These are phyloP conservation scores for Prunella vulgaris DNA, from an alignment of 257 asterid genomes.

Conservation along the genomic window DNA sequence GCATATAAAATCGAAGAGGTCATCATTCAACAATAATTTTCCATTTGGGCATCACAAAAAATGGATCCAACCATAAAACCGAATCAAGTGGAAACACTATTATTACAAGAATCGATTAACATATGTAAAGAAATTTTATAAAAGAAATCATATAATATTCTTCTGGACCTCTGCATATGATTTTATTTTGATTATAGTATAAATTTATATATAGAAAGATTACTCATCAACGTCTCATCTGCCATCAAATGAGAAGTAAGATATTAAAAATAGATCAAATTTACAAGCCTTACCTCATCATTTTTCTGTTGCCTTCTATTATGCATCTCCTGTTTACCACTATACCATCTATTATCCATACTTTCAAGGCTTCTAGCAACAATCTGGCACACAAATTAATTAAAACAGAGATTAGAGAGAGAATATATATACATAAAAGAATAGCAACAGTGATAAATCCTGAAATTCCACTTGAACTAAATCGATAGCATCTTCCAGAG, in stretches of 20 bases:
- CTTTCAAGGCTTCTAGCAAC: conserved; percentile 23
- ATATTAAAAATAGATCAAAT: not conserved
- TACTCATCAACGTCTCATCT: not conserved
- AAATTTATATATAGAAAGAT: not conserved
- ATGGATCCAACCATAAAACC: not conserved
- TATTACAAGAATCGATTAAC: not conserved
- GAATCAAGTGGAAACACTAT: not conserved
- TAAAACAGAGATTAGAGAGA: not conserved
- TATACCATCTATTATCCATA: conserved; percentile 70
- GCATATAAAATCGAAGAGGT: not conserved
- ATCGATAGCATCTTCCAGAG: conserved; percentile 1
- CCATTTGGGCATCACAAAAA: not conserved
- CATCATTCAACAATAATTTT: not conserved
- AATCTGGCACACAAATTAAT: conserved; percentile 1
- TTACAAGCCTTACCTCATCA: conserved; percentile 43
- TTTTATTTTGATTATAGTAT: too few relatives aligned
- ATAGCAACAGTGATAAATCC: conserved; percentile 1
- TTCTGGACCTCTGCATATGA: too few relatives aligned
- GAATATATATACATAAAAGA: not conserved
- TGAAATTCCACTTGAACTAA: not conserved
- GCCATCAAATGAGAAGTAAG: conserved; percentile 5
- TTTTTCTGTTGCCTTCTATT: conserved; percentile 40
- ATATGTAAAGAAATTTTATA: not conserved
- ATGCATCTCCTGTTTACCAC: conserved; percentile 58
- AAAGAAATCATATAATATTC: too few relatives aligned